Percentiles rank a stretch among this genome's conserved stretches.
These are phyloP conservation scores for Heritiera littoralis DNA, from an alignment of 345 rosid genomes.

Conservation along the genomic window DNA sequence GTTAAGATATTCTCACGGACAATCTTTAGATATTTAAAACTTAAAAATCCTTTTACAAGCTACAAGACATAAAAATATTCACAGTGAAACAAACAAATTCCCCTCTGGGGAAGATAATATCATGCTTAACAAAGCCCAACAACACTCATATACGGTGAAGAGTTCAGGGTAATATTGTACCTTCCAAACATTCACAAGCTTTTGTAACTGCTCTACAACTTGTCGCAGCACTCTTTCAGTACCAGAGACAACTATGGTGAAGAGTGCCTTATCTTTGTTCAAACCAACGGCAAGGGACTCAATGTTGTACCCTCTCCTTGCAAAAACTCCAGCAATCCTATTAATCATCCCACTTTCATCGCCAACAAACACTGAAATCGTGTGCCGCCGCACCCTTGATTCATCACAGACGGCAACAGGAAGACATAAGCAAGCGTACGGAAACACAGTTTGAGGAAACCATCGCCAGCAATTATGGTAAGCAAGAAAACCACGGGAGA, in stretches of 20 bases:
- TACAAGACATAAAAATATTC: background rate
- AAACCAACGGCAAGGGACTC: conserved; percentile 97
- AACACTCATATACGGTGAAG: background rate
- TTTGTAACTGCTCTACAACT: conserved; percentile 88
- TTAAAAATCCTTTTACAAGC: conserved; percentile 12
- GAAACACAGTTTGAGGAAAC: background rate
- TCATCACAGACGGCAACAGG: background rate
- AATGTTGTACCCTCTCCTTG: conserved; percentile 89
- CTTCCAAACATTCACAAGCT: conserved; percentile 93
- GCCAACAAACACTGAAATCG: conserved; percentile 86
- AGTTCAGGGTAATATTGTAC: conserved; percentile 32
- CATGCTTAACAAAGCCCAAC: background rate
- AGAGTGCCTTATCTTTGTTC: conserved; percentile 88
- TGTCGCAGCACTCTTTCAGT: conserved; percentile 81
- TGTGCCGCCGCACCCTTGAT: conserved; percentile 74
- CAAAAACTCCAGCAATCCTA: conserved; percentile 94
- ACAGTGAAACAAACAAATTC: background rate
- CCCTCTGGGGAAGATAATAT: background rate
- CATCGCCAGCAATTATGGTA: background rate
- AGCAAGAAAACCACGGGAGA: background rate
- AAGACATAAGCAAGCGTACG: background rate
- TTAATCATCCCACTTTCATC: conserved; percentile 97
- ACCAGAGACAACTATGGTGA: conserved; percentile 94
- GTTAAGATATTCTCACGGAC: background rate
- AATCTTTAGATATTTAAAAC: conserved; percentile 33